phyloP scores from a whole-genome alignment of 768 basidiomycete genomes.

The Tephrocybe sp. region DNA sequence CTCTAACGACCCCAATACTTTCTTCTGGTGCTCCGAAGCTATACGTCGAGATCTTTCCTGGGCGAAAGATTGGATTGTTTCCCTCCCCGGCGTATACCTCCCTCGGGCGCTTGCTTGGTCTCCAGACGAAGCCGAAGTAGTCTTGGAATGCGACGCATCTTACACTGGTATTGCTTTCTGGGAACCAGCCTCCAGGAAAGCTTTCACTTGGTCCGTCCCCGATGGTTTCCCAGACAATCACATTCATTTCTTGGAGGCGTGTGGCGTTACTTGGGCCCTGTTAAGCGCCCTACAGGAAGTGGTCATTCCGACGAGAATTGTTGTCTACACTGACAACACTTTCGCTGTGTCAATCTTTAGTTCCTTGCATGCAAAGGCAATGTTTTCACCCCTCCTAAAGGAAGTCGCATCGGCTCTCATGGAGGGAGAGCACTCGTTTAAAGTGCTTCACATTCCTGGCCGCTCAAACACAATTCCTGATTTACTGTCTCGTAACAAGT shows the following conservation, averaged over 20 bases:
- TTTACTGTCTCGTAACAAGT: constrained; percentile 15
- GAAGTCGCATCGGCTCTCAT: constrained; percentile 17
- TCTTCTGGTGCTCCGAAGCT: constrained; percentile 22
- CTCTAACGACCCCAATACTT: constrained; percentile 12
- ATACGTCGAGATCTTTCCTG: constrained; percentile 27
- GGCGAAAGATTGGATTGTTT: constrained; percentile 15
- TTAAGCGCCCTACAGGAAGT: not conserved
- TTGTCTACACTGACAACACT: constrained; percentile 28
- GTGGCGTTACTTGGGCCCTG: constrained; percentile 16
- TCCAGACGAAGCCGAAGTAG: constrained; percentile 9
- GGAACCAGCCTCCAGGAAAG: constrained; percentile 8
- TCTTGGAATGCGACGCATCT: constrained; percentile 23
- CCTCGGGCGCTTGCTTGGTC: constrained; percentile 19
- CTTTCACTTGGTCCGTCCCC: constrained; percentile 12
- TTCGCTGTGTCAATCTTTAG: constrained; percentile 26
- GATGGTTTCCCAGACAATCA: not conserved
- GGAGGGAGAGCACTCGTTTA: not conserved
- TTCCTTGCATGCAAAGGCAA: not conserved
- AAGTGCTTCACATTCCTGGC: constrained; percentile 17
- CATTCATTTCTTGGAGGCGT: constrained; percentile 28
- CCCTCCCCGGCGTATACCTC: constrained; percentile 18
- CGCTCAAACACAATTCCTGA: constrained; percentile 17
- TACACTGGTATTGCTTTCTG: constrained; percentile 22
- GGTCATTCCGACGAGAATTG: not conserved
- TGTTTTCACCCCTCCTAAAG: constrained; percentile 17